A percentile compares a stretch with the other conserved stretches of the same genome.
Conservation (phyloP, 73 alveolate genomes). For the Uronychia binucleata region DNA sequence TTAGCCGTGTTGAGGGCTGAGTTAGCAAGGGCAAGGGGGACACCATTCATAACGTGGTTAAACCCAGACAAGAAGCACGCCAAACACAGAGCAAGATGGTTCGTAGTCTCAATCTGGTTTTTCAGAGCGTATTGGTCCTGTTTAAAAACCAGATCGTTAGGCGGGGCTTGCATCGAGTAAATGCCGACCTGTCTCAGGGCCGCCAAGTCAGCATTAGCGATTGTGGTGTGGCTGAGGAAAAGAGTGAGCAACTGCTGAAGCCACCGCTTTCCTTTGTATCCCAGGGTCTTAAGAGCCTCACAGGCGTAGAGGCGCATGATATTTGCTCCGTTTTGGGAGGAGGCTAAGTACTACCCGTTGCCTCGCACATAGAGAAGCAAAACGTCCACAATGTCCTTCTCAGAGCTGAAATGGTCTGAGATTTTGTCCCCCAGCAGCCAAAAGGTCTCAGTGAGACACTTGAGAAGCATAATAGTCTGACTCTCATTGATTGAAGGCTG, state of each 20-base stretch:
- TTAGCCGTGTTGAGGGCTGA: slow-evolving; percentile 50
- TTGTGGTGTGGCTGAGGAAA: slow-evolving; percentile 37
- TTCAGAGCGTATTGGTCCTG: background rate
- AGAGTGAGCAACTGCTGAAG: slow-evolving; percentile 37
- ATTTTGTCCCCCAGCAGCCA: background rate
- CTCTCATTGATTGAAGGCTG: background rate
- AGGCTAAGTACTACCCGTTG: slow-evolving; percentile 8
- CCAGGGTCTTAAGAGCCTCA: slow-evolving; percentile 36
- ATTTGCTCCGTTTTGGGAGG: background rate
- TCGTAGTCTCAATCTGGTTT: slow-evolving; percentile 8
- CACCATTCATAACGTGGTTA: slow-evolving; percentile 37
- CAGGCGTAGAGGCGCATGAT: slow-evolving; percentile 29
- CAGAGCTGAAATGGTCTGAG: background rate
- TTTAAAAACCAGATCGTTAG: slow-evolving; percentile 5
- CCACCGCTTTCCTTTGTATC: slow-evolving; percentile 26
- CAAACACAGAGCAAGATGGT: slow-evolving; percentile 20
- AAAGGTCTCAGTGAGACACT: background rate
- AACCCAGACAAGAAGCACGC: slow-evolving; percentile 24
- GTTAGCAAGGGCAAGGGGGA: slow-evolving; percentile 52
- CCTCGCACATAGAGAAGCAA: background rate
- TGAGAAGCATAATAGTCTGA: background rate
- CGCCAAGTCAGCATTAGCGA: slow-evolving; percentile 53
- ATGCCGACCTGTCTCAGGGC: slow-evolving; percentile 19
- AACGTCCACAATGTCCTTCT: background rate
- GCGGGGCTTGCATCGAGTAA: background rate